phyloP scores from a whole-genome alignment of 139 green algal species.

The Penium margaritaceum region DNA sequence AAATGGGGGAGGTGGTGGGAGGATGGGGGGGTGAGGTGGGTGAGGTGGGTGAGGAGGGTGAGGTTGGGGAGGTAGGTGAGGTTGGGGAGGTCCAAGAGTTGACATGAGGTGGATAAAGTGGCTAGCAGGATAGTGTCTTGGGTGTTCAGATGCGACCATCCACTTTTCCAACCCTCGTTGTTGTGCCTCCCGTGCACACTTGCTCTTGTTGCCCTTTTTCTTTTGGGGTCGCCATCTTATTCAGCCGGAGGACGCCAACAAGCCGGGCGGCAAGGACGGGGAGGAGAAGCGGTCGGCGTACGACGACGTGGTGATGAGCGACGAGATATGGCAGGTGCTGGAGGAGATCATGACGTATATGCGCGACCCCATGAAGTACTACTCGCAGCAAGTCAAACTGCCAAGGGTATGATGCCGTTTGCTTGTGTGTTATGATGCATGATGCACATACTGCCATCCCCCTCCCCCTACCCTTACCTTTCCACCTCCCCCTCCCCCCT shows the following conservation, averaged over 20 bases:
- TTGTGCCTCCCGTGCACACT: no score
- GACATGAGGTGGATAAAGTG: no score
- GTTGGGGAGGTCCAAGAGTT: no score
- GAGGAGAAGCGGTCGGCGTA: neutral
- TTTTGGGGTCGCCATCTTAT: no score
- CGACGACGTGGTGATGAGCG: conserved; percentile 14
- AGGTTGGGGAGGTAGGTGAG: no score
- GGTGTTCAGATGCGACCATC: no score
- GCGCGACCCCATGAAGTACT: neutral
- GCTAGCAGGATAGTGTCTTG: no score
- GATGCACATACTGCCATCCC: neutral
- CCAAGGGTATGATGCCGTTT: neutral
- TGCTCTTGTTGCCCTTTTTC: no score
- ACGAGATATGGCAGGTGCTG: conserved; percentile 9
- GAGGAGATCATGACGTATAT: conserved; percentile 19
- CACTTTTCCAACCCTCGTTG: no score
- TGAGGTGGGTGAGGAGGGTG: no score
- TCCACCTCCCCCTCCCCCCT: neutral
- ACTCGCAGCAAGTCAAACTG: conserved; percentile 2
- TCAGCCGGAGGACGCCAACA: neutral
- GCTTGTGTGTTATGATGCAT: neutral
- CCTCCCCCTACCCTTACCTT: neutral
- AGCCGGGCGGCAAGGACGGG: neutral
- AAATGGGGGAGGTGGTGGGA: no score
- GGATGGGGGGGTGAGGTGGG: no score